A percentile compares a stretch with the other conserved stretches of the same genome.
phyloP scores from a whole-genome alignment of 441 rosid species.

The Croton laevigatus region DNA sequence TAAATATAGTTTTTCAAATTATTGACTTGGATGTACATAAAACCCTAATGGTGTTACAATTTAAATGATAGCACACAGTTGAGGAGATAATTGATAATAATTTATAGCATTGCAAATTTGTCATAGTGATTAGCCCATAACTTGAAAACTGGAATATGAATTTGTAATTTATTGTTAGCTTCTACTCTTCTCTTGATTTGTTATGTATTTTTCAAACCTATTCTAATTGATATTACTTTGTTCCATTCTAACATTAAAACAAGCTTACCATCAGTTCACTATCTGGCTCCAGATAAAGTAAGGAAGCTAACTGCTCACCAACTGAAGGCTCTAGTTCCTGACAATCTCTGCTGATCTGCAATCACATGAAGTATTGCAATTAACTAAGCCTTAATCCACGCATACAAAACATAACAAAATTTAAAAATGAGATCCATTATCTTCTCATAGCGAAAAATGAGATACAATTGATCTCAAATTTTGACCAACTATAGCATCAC shows the following conservation, averaged over 20 bases:
- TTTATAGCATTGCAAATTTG: no score
- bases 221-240: not conserved
- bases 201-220: not conserved
- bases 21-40: not conserved
- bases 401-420: no score
- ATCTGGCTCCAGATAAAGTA: conserved; percentile 95
- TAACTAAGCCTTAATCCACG: no score
- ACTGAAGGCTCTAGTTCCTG: conserved; percentile 93
- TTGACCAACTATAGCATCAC: not conserved
- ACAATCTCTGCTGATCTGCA: conserved; percentile 99
- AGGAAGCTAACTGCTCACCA: conserved; percentile 91
- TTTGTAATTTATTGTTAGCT: not conserved
- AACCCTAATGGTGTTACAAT: not conserved
- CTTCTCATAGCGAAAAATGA: not conserved
- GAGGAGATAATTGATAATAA: not conserved
- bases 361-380: conserved; percentile 20
- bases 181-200: not conserved
- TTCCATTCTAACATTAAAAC: not conserved
- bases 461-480: not conserved
- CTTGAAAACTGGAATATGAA: not conserved
- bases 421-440: no score
- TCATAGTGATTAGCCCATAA: not conserved
- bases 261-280: conserved; percentile 93
- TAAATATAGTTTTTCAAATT: not conserved
- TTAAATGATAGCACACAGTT: not conserved